Conservation (phyloP, 768 basidiomycete species). For the Amanita rimosa region DNA sequence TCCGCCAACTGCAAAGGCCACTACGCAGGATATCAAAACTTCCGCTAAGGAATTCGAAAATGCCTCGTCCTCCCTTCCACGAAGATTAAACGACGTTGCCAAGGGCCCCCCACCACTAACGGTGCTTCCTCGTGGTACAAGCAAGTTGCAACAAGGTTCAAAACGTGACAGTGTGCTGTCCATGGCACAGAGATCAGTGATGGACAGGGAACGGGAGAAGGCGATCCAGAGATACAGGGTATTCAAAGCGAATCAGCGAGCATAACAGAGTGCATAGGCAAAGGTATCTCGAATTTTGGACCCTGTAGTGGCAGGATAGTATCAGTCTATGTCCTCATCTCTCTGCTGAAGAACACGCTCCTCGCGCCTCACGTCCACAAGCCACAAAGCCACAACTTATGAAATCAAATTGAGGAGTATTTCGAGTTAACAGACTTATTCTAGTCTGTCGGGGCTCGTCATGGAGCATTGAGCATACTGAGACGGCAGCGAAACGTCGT, state of each 20-base stretch:
- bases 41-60: constrained; percentile 37
- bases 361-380: neutral
- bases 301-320: neutral
- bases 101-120: constrained; percentile 56
- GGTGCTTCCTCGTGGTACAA: constrained; percentile 38
- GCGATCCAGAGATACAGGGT: constrained; percentile 58
- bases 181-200: constrained; percentile 67
- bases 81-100: constrained; percentile 61
- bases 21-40: constrained; percentile 2
- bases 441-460: neutral
- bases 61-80: constrained; percentile 42
- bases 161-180: constrained; percentile 43
- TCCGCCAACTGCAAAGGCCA: constrained; percentile 3
- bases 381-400: neutral
- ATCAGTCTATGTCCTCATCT: neutral
- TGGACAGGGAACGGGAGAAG: constrained; percentile 66
- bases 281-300: neutral
- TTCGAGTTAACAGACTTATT: neutral
- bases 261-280: constrained; percentile 10
- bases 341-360: neutral
- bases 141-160: constrained; percentile 10
- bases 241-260: constrained; percentile 47
- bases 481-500: neutral
- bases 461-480: too few species aligned
- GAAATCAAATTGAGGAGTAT: neutral